Conservation (phyloP, 768 basidiomycete species). For the Suillus placidus region DNA sequence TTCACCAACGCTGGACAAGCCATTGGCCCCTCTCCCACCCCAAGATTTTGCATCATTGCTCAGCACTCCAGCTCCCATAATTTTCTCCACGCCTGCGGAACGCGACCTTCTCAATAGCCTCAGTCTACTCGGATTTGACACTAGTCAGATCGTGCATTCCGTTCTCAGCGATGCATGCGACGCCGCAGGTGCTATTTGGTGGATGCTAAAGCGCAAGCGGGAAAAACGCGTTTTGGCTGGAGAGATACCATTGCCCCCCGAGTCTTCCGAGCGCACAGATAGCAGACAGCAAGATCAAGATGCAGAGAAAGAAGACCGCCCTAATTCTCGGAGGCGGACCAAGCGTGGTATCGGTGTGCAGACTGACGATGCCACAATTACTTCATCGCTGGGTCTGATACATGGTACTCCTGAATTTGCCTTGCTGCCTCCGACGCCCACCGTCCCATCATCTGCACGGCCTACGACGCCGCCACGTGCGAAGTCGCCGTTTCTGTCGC, state of each 20-base stretch:
- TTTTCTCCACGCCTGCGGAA: slow-evolving; percentile 87
- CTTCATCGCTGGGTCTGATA: slow-evolving; percentile 33
- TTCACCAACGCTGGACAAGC: slow-evolving; percentile 53
- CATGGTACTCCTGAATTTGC: slow-evolving; percentile 62
- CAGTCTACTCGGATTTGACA: slow-evolving; percentile 83
- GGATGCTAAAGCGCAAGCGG: slow-evolving; percentile 87
- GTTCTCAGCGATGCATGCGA: slow-evolving; percentile 94
- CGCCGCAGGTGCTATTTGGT: slow-evolving; percentile 89
- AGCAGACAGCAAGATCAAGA: slow-evolving; percentile 33
- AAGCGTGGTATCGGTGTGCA: slow-evolving; percentile 44
- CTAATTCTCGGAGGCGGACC: slow-evolving; percentile 26
- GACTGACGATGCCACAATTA: slow-evolving; percentile 40
- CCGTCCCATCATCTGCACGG: slow-evolving; percentile 41
- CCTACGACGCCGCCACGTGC: slow-evolving; percentile 54
- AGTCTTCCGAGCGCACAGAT: slow-evolving; percentile 7
- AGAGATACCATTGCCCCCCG: slow-evolving; percentile 11
- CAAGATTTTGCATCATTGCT: slow-evolving; percentile 69
- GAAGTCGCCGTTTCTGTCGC: slow-evolving; percentile 57
- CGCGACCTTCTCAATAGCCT: slow-evolving; percentile 77
- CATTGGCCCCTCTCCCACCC: slow-evolving; percentile 39
- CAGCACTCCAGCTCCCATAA: slow-evolving; percentile 67
- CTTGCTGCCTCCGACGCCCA: slow-evolving; percentile 80
- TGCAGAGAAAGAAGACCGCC: slow-evolving; percentile 25
- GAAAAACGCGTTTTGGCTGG: slow-evolving; percentile 59
- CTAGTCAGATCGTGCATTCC: slow-evolving; percentile 92